Evolutionary conservation across 2,329 filamentous ascomycete genomes (phyloP).

Genomic region (Exophiala mesophila): DNA sequence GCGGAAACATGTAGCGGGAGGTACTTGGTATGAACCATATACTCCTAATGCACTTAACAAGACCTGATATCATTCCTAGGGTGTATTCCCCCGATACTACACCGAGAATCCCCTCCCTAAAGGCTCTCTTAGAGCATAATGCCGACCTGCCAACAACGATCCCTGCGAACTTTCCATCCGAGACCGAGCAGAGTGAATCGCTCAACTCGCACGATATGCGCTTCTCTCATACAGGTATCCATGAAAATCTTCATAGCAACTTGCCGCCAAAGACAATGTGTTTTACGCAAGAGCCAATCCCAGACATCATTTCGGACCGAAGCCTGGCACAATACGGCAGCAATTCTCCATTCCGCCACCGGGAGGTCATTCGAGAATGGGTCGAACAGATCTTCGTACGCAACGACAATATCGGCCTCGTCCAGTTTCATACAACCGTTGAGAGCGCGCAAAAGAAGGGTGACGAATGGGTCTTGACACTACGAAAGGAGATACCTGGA

Average conservation of each 20-base stretch:
- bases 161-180: constrained; percentile 46
- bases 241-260: constrained; percentile 62
- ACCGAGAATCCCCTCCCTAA: constrained; percentile 42
- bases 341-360: constrained; percentile 59
- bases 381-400: too few species aligned
- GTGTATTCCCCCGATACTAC: constrained; percentile 32
- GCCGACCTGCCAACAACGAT: constrained; percentile 48
- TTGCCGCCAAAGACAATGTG: constrained; percentile 57
- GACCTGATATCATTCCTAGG: constrained; percentile 26
- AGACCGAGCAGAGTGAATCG: constrained; percentile 33
- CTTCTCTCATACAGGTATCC: constrained; percentile 56
- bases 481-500: constrained; percentile 24
- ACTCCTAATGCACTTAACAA: too few species aligned
- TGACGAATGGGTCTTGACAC: constrained; percentile 30
- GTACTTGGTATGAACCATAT: constrained; percentile 61
- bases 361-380: constrained; percentile 50
- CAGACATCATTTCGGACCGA: constrained; percentile 38
- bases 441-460: constrained; percentile 29
- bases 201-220: constrained; percentile 39
- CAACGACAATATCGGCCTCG: constrained; percentile 25
- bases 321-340: constrained; percentile 49
- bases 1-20: constrained; percentile 54
- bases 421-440: constrained; percentile 36
- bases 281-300: constrained; percentile 55
- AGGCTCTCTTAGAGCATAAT: constrained; percentile 44